Conservation (phyloP, 202 grass and related monocot genomes). For the Setaria italica region DNA sequence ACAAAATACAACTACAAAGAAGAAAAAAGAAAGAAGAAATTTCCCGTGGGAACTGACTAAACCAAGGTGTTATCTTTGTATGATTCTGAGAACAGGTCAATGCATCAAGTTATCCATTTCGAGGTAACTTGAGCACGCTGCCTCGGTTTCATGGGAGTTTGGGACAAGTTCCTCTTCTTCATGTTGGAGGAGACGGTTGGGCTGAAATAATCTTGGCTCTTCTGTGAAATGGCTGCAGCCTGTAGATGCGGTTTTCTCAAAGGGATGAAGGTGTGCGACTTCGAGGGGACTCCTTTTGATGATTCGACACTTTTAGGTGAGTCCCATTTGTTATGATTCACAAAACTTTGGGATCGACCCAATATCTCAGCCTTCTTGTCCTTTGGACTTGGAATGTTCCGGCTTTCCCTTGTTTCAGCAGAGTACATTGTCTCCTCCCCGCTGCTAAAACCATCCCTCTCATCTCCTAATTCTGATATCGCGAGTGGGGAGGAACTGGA, state of each 20-base stretch:
- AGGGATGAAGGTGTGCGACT: conserved; percentile 66
- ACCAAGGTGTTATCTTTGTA: conserved; percentile 39
- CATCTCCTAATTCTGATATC: conserved; percentile 53
- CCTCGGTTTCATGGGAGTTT: conserved; percentile 62
- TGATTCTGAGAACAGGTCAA: background rate
- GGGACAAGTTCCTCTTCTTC: conserved; percentile 79
- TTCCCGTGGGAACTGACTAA: conserved; percentile 19
- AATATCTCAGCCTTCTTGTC: conserved; percentile 57
- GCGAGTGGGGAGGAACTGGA: conserved; percentile 69
- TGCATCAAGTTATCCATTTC: conserved; percentile 60
- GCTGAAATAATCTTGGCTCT: conserved; percentile 83
- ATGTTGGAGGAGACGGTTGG: conserved; percentile 74
- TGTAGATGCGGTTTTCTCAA: conserved; percentile 69
- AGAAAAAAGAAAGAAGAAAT: conserved; percentile 20
- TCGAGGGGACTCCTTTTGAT: conserved; percentile 50
- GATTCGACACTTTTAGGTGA: conserved; percentile 65
- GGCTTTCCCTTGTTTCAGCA: conserved; percentile 84
- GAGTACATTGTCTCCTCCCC: conserved; percentile 90
- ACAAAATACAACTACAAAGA: conserved; percentile 30
- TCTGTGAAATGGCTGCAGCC: conserved; percentile 68
- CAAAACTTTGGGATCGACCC: conserved; percentile 71
- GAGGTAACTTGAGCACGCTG: conserved; percentile 63
- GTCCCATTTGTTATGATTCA: conserved; percentile 70
- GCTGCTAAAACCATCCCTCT: conserved; percentile 61
- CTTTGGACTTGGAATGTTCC: conserved; percentile 83